Conservation (phyloP, 2,329 filamentous ascomycete species). For the Samsoniella hepiali region DNA sequence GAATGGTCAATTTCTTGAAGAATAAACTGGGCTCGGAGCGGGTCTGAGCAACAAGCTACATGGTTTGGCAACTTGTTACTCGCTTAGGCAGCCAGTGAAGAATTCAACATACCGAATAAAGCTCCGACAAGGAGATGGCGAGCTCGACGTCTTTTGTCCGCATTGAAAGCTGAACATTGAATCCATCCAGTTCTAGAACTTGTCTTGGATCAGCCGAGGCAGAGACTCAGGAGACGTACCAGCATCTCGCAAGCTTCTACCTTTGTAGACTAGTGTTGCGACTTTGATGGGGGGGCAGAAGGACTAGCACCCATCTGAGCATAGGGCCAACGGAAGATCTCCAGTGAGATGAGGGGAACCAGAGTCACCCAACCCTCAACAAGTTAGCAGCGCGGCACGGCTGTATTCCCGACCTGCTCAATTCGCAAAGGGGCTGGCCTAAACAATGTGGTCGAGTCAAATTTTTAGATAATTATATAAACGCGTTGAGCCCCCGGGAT, state of each 20-base stretch:
- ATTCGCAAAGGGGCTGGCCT: neutral
- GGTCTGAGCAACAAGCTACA: no score
- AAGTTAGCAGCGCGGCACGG: neutral
- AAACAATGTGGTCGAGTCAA: no score
- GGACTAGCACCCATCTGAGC: neutral
- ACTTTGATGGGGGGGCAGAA: neutral
- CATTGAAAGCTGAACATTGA: neutral
- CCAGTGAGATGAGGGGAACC: conserved; percentile 16
- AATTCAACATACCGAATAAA: no score
- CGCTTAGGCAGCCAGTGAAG: no score
- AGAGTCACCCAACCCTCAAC: neutral
- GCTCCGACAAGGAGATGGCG: no score
- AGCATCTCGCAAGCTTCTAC: neutral
- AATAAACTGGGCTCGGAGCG: no score
- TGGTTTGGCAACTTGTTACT: no score
- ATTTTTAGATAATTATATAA: neutral
- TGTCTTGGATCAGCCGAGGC: neutral
- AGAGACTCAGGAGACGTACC: neutral
- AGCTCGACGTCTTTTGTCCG: neutral
- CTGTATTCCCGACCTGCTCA: neutral
- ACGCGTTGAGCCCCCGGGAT: neutral
- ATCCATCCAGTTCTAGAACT: neutral
- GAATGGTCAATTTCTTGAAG: no score
- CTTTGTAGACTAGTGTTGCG: neutral
- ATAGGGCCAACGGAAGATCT: neutral